Base-by-base conservation (phyloP, 2,329 filamentous ascomycete genomes). In the Acrocalymma vagum region DNA sequence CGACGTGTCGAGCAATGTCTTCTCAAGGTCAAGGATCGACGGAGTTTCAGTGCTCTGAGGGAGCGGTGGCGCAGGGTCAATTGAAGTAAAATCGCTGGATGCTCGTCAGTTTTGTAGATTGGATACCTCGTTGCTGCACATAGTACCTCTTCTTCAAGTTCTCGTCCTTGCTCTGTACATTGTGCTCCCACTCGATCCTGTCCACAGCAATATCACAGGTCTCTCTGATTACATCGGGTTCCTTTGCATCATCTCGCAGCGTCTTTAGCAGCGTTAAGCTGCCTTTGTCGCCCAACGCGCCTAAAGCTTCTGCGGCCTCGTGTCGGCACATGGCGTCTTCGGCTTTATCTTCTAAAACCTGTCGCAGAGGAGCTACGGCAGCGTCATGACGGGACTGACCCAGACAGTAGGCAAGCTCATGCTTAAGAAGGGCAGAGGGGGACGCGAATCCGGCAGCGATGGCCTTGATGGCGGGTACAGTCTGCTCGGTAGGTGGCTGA, bases 151-250 rank as follows among this genome's bases (percentile, higher is more conserved):
- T 79, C 67, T 85, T 87, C 70, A 96, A 67, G 67, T 87, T 88
- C 74, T 97, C 85, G 60, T 82, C 47, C 20, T 60, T 58, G 66
- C 86, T 85, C 64, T 83, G 55, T 28, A 63, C 37, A 60, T 65
- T 62, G 38, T 89, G 88, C 72, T 94, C 90, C 93, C 94, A 99
- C 69, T 92, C 81, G 63, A 99, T 95, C 54, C 94, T 84, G 61
- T 91, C 92, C 42, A 97, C 88, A 5, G 95, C 93, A 66, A 99
- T 94, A 67, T 99, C 94, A 69, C 94, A 99, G 1, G 94, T 99
- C 78, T 99, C 92, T 27, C 82, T 83, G n/a, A 99, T 85, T 25
- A 91, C 88, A 18, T 87, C 84, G 22, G 85, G 80, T 72, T 97
- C 92, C 13, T 82, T 83, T 48, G 78, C 72, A 50, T 90, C 84